Conservation (phyloP, 2,329 filamentous ascomycete species). For the Talaromyces amestolkiae region DNA sequence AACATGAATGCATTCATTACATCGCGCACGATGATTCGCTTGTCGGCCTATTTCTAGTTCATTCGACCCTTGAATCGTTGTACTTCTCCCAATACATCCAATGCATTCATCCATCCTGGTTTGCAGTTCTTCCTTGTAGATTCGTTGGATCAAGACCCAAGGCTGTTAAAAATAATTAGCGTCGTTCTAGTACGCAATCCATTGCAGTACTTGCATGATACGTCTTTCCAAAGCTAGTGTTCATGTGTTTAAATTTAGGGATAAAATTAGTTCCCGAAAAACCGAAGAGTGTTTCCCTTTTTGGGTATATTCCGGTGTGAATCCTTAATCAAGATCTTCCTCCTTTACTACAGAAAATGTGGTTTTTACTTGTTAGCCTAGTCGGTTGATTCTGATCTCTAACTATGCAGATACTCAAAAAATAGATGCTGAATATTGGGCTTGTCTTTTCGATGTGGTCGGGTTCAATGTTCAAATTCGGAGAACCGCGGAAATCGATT, state of each 20-base stretch:
- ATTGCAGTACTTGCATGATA: not conserved
- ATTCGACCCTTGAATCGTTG: not conserved
- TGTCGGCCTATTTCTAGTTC: not conserved
- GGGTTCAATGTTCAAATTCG: not conserved
- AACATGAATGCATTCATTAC: not conserved
- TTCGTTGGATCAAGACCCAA: not conserved
- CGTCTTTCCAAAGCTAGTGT: not conserved
- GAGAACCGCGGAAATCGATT: not conserved
- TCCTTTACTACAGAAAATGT: not conserved
- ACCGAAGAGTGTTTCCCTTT: conserved; percentile 14
- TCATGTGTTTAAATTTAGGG: not conserved
- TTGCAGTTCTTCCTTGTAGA: not conserved
- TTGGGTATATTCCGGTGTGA: conserved; percentile 8
- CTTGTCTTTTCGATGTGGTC: not conserved
- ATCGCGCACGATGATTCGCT: not conserved
- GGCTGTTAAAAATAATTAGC: not conserved
- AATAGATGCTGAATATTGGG: not conserved
- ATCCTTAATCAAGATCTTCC: conserved; percentile 10
- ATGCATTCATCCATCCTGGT: not conserved
- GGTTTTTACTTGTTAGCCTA: not conserved
- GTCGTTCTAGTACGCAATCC: not conserved
- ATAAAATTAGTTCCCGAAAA: not conserved
- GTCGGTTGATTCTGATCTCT: not conserved
- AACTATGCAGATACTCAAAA: not conserved
- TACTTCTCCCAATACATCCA: not conserved